A percentile compares a stretch with the other conserved stretches of the same genome.
Conservation (phyloP, 495 filamentous ascomycete species). For the Hapsidospora chrysogenum region DNA sequence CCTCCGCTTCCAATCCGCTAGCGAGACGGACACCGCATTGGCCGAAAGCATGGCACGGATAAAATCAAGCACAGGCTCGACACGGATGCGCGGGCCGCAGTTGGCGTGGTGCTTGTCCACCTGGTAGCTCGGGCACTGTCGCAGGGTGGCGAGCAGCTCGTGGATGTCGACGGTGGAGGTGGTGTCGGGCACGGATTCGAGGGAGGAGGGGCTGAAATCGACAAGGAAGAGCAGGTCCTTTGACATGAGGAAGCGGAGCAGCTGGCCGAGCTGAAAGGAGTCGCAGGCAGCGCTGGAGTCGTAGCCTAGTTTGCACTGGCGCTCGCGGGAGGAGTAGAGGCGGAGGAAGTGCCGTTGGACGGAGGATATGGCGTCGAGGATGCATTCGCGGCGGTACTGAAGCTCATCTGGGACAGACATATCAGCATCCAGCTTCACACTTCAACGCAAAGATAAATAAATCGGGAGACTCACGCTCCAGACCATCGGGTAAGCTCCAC, state of each 20-base stretch:
- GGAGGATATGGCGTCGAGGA: conserved; percentile 62
- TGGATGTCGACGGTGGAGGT: conserved; percentile 16
- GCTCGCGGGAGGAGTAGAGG: conserved; percentile 43
- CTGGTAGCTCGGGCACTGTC: conserved; percentile 54
- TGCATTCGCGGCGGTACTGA: conserved; percentile 46
- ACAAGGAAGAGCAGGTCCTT: conserved; percentile 32
- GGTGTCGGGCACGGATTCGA: conserved; percentile 14
- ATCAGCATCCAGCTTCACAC: too few species aligned
- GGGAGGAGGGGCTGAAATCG: conserved; percentile 20
- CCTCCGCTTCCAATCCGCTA: conserved; percentile 25
- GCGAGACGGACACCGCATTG: conserved; percentile 25
- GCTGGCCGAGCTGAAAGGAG: conserved; percentile 74
- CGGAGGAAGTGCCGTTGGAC: conserved; percentile 56
- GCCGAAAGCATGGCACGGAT: conserved; percentile 35
- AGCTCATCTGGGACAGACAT: conserved; percentile 49
- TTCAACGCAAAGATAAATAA: too few species aligned
- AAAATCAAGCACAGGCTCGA: conserved; percentile 51
- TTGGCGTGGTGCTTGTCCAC: conserved; percentile 61
- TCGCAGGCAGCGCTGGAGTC: conserved; percentile 63
- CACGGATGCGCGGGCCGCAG: conserved; percentile 53
- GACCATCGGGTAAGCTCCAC: conserved; percentile 53
- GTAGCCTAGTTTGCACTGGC: conserved; percentile 64
- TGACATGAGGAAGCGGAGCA: conserved; percentile 58
- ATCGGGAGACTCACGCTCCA: conserved; percentile 43
- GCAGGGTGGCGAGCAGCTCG: conserved; percentile 15